A percentile compares a stretch with the other conserved stretches of the same genome.
Conservation (phyloP, 108 stramenopile species). For the Skeletonema costatum region DNA sequence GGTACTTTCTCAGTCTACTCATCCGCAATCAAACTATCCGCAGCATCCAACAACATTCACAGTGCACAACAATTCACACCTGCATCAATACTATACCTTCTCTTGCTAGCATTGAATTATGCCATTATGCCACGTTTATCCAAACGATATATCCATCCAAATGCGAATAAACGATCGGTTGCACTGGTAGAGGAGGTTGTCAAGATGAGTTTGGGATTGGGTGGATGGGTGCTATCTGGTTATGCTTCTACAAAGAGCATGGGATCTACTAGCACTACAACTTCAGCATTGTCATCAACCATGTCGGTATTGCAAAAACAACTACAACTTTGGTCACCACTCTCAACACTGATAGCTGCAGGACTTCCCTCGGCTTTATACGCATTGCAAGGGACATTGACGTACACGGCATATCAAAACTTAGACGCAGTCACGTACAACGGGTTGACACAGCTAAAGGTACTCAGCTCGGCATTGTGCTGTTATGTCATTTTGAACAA, state of each 20-base stretch:
- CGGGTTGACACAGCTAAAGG: slow-evolving; percentile 91
- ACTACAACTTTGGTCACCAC: slow-evolving; percentile 48
- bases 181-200: slow-evolving; percentile 66
- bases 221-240: slow-evolving; percentile 27
- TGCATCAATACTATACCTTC: slow-evolving; percentile 54
- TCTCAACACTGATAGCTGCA: slow-evolving; percentile 53
- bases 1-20: slow-evolving; percentile 37
- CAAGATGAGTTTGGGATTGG: slow-evolving; percentile 55
- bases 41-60: background rate
- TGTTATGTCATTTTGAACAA: slow-evolving; percentile 83
- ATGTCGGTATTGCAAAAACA: slow-evolving; percentile 1
- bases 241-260: slow-evolving; percentile 1
- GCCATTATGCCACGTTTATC: slow-evolving; percentile 82
- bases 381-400: slow-evolving; percentile 78
- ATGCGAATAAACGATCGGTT: slow-evolving; percentile 56
- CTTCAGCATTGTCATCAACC: background rate
- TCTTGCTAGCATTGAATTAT: slow-evolving; percentile 81
- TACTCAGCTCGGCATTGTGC: slow-evolving; percentile 86
- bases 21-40: slow-evolving; percentile 11
- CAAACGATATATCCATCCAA: slow-evolving; percentile 60
- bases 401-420: slow-evolving; percentile 77
- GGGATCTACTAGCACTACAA: background rate
- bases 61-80: slow-evolving; percentile 34
- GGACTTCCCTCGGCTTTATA: slow-evolving; percentile 84
- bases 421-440: slow-evolving; percentile 87